These are phyloP conservation scores for Hondaea fermentalgiana DNA, from an alignment of 108 stramenopile species.

Conservation along the genomic window DNA sequence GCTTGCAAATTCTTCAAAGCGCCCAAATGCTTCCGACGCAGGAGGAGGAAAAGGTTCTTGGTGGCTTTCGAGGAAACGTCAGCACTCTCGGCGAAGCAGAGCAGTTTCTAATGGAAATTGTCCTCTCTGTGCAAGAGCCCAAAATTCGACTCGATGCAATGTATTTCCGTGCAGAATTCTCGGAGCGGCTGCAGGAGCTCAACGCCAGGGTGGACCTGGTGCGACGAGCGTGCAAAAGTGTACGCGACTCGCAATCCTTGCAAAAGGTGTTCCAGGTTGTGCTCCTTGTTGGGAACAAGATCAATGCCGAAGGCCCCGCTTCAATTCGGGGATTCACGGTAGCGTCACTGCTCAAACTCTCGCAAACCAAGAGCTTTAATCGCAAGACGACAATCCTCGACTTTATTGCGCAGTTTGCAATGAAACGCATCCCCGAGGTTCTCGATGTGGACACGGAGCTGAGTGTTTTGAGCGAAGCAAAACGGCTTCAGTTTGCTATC, in stretches of 20 bases:
- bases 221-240: not conserved
- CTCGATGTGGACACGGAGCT: not conserved
- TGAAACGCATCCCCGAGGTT: not conserved
- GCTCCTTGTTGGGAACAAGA: slow-evolving; percentile 14
- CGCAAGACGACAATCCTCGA: not conserved
- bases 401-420: not conserved
- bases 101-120: not conserved
- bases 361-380: not conserved
- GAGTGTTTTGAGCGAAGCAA: not conserved
- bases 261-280: slow-evolving; percentile 9
- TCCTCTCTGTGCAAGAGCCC: not conserved
- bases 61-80: not conserved
- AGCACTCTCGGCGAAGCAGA: not conserved
- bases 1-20: not conserved
- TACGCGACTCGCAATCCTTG: not conserved
- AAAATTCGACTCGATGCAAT: not conserved
- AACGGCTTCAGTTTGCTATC: not conserved
- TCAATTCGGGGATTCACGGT: slow-evolving; percentile 7
- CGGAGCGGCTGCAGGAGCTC: not conserved
- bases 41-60: not conserved
- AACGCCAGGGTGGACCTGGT: not conserved
- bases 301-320: not conserved
- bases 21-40: not conserved
- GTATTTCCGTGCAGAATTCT: not conserved
- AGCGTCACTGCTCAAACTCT: not conserved